Base-by-base conservation (phyloP, 192 early-diverging fungal genomes). In the Pilaira anomala region DNA sequence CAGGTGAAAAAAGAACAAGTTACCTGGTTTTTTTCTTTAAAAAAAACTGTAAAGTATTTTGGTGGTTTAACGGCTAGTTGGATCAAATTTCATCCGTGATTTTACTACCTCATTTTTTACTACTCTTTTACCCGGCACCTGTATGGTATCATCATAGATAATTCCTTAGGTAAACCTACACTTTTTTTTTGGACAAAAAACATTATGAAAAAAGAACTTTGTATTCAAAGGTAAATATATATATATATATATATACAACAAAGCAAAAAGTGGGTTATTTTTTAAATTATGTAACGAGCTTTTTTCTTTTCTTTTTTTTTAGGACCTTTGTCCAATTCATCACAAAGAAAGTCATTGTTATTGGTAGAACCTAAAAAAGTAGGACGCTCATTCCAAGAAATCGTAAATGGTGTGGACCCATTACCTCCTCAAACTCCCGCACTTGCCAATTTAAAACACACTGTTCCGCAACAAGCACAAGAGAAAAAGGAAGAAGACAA, bases 111-210 rank as follows among this genome's bases (percentile, higher is more conserved):
- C n/a, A n/a, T n/a, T n/a, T n/a, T n/a, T n/a, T n/a, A n/a, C n/a
- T n/a, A n/a, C n/a, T n/a, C n/a, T n/a, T n/a, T n/a, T n/a, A n/a
- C n/a, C n/a, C n/a, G n/a, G n/a, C n/a, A n/a, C n/a, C n/a, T n/a
- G n/a, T 78, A 78, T 45, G 74, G 65, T 8, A 39, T 81, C 1
- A 48, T 22, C 0, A 14, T 81, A 0, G 58, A 69, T 9, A 26
- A 25, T 2, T 26, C 59, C 0, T 49, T 54, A 0, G 48, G 56
- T n/a, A 36, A 66, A 9, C 58, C 72, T 2, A 42, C 67, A 9
- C 58, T 79, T 16, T 25, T 62, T n/a, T 0, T 76, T 76, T 50
- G 55, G 60, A 5, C 65, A 67, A n/a, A 69, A 63, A 29, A 59
- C 71, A 21, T 36, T 33, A 13, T n/a, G n/a, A 8, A 61, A 29